Evolutionary conservation across 106 monocot genomes (phyloP).

Genomic region (Platanthera guangdongensis): DNA sequence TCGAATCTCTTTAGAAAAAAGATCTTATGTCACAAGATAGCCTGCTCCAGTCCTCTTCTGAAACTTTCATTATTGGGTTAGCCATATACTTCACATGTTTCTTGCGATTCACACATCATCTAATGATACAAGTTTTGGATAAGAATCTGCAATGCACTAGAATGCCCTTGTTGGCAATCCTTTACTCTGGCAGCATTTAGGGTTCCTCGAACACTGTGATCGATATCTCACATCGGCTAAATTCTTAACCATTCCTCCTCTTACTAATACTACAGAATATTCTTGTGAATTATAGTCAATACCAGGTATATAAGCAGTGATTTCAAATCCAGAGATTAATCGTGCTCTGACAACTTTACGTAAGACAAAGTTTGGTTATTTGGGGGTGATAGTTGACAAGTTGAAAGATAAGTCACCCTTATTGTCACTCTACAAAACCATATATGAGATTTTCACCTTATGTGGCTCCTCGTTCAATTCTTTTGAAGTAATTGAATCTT

Average conservation of each 20-base stretch:
- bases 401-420: no score
- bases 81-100: no score
- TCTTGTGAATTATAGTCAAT: slow-evolving; percentile 8
- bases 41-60: not conserved
- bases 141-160: not conserved
- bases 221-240: slow-evolving; percentile 12
- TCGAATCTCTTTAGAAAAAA: slow-evolving; percentile 5
- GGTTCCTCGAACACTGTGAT: slow-evolving; percentile 13
- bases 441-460: no score
- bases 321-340: slow-evolving; percentile 6
- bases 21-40: not conserved
- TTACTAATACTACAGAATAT: slow-evolving; percentile 11
- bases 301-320: not conserved
- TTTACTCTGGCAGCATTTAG: slow-evolving; percentile 16
- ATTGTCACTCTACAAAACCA: no score
- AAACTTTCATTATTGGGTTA: not conserved
- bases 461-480: no score
- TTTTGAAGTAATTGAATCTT: no score
- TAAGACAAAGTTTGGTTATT: no score
- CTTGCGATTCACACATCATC: no score
- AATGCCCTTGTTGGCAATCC: slow-evolving; percentile 10
- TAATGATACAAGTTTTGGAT: no score
- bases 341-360: no score
- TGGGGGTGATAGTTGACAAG: no score
- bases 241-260: slow-evolving; percentile 11